Percentiles rank a stretch among this genome's conserved stretches.
Conservation (phyloP, 1,139 yeast species). For the Debaryomyces sp. region DNA sequence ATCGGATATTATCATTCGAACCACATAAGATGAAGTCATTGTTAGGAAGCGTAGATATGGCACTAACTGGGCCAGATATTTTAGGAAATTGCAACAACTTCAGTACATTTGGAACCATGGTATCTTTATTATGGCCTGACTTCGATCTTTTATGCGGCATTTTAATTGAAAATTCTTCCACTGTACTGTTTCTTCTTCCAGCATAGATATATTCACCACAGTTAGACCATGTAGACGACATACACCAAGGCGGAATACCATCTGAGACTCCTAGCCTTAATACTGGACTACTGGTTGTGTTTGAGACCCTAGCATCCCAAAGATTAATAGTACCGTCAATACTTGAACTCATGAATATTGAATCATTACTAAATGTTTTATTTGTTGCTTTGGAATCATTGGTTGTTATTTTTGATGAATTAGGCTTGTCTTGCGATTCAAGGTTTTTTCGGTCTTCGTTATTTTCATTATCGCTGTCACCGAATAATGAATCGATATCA, state of each 20-base stretch:
- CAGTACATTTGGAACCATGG: slow-evolving; percentile 49
- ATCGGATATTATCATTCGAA: slow-evolving; percentile 83
- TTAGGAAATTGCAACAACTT: slow-evolving; percentile 75
- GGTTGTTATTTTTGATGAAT: slow-evolving; percentile 11
- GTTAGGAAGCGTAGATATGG: slow-evolving; percentile 81
- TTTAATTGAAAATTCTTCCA: slow-evolving; percentile 81
- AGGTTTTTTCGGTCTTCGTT: slow-evolving; percentile 12
- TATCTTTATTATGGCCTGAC: slow-evolving; percentile 21
- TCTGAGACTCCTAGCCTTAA: slow-evolving; percentile 58
- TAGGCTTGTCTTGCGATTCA: slow-evolving; percentile 24
- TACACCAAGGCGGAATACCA: slow-evolving; percentile 92
- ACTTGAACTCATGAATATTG: slow-evolving; percentile 74
- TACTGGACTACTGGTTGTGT: slow-evolving; percentile 42
- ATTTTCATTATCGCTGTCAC: slow-evolving; percentile 67
- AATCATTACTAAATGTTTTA: slow-evolving; percentile 46
- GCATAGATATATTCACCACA: slow-evolving; percentile 80
- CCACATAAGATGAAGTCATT: slow-evolving; percentile 81
- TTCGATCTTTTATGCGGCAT: slow-evolving; percentile 47
- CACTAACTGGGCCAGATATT: slow-evolving; percentile 90
- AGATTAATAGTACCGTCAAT: slow-evolving; percentile 82
- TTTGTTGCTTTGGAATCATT: slow-evolving; percentile 18
- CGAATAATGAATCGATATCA: slow-evolving; percentile 80
- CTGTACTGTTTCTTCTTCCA: slow-evolving; percentile 87
- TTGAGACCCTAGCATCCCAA: slow-evolving; percentile 72
- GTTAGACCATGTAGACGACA: slow-evolving; percentile 88